Evolutionary conservation across 306 rosid species (phyloP).

Genomic region (Sicyos baderoa): DNA sequence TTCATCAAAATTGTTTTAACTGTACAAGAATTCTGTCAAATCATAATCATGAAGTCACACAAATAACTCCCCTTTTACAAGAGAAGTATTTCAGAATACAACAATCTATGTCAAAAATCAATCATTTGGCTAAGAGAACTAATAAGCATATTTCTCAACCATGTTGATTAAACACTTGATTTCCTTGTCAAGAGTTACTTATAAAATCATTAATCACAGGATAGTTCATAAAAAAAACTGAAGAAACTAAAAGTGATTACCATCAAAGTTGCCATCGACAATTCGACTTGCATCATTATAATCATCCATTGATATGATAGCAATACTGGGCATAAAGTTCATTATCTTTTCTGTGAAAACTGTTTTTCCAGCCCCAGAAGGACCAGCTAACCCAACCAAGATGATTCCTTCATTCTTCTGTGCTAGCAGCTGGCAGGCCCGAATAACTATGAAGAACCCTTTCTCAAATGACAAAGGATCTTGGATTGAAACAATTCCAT

Average conservation of each 20-base stretch:
- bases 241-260: slow-evolving; percentile 34
- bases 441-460: slow-evolving; percentile 87
- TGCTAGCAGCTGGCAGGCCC: slow-evolving; percentile 80
- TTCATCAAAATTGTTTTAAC: background rate
- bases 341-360: slow-evolving; percentile 86
- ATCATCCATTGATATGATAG: slow-evolving; percentile 96
- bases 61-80: slow-evolving; percentile 4
- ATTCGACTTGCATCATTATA: slow-evolving; percentile 94
- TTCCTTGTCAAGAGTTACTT: background rate
- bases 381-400: slow-evolving; percentile 94
- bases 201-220: slow-evolving; percentile 11
- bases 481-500: slow-evolving; percentile 64
- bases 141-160: background rate
- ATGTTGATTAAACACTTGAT: background rate
- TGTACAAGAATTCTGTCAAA: background rate
- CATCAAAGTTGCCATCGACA: slow-evolving; percentile 95
- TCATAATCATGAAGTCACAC: background rate
- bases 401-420: slow-evolving; percentile 83
- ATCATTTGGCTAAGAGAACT: background rate
- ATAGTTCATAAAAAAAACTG: background rate
- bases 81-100: background rate
- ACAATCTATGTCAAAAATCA: background rate
- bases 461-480: slow-evolving; percentile 78
- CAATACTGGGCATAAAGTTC: slow-evolving; percentile 85
- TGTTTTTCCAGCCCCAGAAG: slow-evolving; percentile 98